Base-by-base conservation (phyloP, 208 protist species). In the Crithidia brevicula region DNA sequence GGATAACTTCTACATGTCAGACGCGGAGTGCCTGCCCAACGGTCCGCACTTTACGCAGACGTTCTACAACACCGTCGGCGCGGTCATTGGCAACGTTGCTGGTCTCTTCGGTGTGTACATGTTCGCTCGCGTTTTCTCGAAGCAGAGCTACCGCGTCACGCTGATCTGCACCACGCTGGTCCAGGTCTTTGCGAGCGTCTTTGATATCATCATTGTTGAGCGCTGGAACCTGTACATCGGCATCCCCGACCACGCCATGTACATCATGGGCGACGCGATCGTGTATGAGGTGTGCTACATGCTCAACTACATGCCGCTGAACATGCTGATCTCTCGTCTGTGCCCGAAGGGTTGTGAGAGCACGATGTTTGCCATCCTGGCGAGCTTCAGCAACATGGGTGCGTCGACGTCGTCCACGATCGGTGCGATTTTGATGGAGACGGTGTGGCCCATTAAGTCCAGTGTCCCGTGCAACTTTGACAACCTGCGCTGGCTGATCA, bases 291-390 rank as follows among this genome's bases (percentile, higher is more conserved):
- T 89, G 18, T 77, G 57, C 40, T 84, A 77, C 42, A 86, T 86
- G 78, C 63, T 96, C 1, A 52, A 64, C 43, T 90, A 74, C 51
- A 93, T 96, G 85, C 86, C 91, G 23, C 56, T 71, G 54, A 67
- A 89, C 1, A 67, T 96, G 27, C 75, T 96, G n/a, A 71, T 92
- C 49, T 87, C 87, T 3, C 88, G 88, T n/a, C 71, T 95, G 28
- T 93, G 87, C 52, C 89, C 89, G 2, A 76, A 78, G 27, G 87
- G 85, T 7, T 82, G 86, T 49, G 91, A 96, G 73, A 73, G 66
- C 20, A 88, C 86, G 47, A 73, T 93, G 30, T 92, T 86, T 47
- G 81, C 91, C 16, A 71, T 94, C 22, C 70, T 96, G 54, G 84
- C 86, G 18, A 88, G 87, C 23, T 90, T 89, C 50, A 57, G 85